Base-by-base conservation (phyloP, 805 yeast genomes). In the Ogataea minuta region DNA sequence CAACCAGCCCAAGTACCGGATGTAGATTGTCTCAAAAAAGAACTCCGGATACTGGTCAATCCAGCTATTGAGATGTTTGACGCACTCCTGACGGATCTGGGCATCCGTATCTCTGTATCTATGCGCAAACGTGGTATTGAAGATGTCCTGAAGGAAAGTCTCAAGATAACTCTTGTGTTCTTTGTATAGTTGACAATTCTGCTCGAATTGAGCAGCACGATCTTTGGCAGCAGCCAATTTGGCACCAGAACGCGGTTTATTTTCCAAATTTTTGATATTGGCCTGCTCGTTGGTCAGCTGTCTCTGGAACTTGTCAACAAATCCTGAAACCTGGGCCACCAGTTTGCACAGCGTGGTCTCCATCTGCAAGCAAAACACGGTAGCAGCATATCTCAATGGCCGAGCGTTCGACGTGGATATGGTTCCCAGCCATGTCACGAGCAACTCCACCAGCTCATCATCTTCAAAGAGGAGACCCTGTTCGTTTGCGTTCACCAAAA, bases 1-100 rank as follows among this genome's bases (percentile, higher is more conserved):
- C 23, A 86, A 67, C 95, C 95, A 84, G 4, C 95, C 95, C 53
- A 84, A 72, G 59, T 84, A 86, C 46, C 89, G 74, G 46, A 88
- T 68, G 53, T 79, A 86, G 1, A 80, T 67, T 9, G 82, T 79
- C 44, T 78, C 84, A 47, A 84, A 73, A 52, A 84, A 88, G 38
- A 70, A 64, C 41, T 83, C 89, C 0, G 95, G 95, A 45, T 74
- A 74, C 6, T 64, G 55, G n/a, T 72, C 69, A 63, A 86, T 84
- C 86, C 95, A 84, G 12, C 62, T 66, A n/a, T 87, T 79, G 35
- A 89, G 64, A 24, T 72, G 70, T 7, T 59, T 51, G 50, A 86
- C 67, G 39, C 95, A 83, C 41, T 82, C 88, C 21, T 74, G 72
- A 50, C 97, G 71, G 24, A 90, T 84, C 5, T 59, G 57, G 5